Evolutionary conservation across 2,329 filamentous ascomycete genomes (phyloP).

Genomic region (Scortechinia acanthostroma): DNA sequence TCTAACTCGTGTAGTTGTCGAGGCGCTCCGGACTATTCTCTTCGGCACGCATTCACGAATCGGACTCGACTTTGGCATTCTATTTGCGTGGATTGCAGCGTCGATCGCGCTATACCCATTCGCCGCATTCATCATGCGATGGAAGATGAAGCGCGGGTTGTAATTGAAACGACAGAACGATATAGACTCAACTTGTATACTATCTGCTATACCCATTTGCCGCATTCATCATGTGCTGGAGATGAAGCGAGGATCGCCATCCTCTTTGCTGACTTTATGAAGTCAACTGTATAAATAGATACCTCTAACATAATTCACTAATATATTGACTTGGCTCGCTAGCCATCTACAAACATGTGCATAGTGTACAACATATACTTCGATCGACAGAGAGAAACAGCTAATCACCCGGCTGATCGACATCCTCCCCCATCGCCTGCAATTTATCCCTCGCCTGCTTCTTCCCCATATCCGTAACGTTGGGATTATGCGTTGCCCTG

Average conservation of each 20-base stretch:
- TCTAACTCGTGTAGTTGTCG: constrained; percentile 31
- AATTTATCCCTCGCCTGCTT: background rate
- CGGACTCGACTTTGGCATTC: constrained; percentile 50
- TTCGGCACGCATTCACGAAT: constrained; percentile 51
- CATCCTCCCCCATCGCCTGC: background rate
- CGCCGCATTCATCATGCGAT: constrained; percentile 30
- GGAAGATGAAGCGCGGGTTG: constrained; percentile 21
- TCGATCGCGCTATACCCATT: constrained; percentile 44
- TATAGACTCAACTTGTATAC: too few relatives aligned
- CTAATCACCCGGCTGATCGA: background rate
- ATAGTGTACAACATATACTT: background rate
- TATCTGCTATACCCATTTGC: constrained; percentile 47
- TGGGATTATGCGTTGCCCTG: background rate
- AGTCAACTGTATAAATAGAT: too few relatives aligned
- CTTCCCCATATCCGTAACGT: background rate
- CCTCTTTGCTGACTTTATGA: too few relatives aligned
- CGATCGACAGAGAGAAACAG: background rate
- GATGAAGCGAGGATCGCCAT: constrained; percentile 12
- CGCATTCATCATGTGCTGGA: constrained; percentile 32
- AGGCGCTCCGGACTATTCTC: constrained; percentile 48
- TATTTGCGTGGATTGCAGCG: constrained; percentile 48
- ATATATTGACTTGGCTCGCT: background rate
- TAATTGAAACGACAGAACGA: too few relatives aligned
- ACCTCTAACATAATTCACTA: too few relatives aligned
- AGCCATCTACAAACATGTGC: background rate